These are phyloP conservation scores for Cerioporus squamosus DNA, from an alignment of 1,284 basidiomycete species.

Conservation along the genomic window DNA sequence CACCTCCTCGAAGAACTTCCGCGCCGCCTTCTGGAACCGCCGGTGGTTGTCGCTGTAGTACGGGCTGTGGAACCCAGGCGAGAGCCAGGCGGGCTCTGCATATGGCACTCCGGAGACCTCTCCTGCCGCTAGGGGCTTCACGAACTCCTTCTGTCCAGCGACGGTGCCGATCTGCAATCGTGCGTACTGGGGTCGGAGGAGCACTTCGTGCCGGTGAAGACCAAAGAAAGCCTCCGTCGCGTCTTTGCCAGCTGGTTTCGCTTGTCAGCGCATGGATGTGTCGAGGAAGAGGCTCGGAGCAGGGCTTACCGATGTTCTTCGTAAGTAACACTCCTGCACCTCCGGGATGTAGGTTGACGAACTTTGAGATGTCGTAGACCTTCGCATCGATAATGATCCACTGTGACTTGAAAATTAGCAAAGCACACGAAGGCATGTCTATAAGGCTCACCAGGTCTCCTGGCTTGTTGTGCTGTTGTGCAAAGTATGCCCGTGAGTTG, in stretches of 20 bases:
- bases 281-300: not conserved
- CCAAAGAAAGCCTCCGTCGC: slow-evolving; percentile 90
- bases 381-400: slow-evolving; percentile 72
- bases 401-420: slow-evolving; percentile 31
- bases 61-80: slow-evolving; percentile 78
- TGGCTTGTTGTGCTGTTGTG: slow-evolving; percentile 71
- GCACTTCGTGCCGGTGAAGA: slow-evolving; percentile 89
- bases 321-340: slow-evolving; percentile 60
- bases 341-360: slow-evolving; percentile 70
- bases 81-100: slow-evolving; percentile 89
- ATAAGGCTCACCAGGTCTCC: slow-evolving; percentile 61
- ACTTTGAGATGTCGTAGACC: slow-evolving; percentile 69
- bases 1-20: slow-evolving; percentile 67
- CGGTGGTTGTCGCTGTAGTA: slow-evolving; percentile 83
- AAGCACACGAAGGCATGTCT: not conserved
- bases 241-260: slow-evolving; percentile 69
- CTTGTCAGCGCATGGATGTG: not conserved
- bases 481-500: not conserved
- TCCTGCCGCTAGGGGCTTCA: slow-evolving; percentile 66
- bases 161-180: slow-evolving; percentile 84
- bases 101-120: slow-evolving; percentile 83
- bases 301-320: slow-evolving; percentile 40
- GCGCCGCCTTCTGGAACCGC: slow-evolving; percentile 66
- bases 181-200: slow-evolving; percentile 80
- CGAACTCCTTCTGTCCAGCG: slow-evolving; percentile 65